Conservation (phyloP, 345 rosid species). For the Euphorbia tirucalli region DNA sequence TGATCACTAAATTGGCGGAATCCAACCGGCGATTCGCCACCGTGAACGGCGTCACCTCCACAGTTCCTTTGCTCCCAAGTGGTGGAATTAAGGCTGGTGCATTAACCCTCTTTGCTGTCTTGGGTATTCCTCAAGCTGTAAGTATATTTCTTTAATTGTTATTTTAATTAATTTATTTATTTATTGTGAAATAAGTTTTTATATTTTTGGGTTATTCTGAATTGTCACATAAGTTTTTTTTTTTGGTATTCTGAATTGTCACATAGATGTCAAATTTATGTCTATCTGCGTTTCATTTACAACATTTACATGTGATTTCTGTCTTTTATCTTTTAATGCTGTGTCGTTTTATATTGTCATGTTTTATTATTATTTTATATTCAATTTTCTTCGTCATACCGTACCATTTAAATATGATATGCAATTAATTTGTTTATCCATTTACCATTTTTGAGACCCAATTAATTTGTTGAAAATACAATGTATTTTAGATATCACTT, state of each 20-base stretch:
- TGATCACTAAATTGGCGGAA: slow-evolving; percentile 62
- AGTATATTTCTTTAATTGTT: slow-evolving; percentile 16
- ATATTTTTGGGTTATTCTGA: neutral
- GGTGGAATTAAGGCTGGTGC: slow-evolving; percentile 50
- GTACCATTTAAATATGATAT: neutral
- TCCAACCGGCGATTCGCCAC: slow-evolving; percentile 30
- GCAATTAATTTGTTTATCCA: too few species aligned
- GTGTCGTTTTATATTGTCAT: neutral
- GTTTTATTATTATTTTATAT: too few species aligned
- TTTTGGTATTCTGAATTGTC: neutral
- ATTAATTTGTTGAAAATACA: too few species aligned
- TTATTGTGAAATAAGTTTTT: too few species aligned
- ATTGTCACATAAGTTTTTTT: neutral
- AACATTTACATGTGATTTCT: slow-evolving; percentile 1
- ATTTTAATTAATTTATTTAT: neutral
- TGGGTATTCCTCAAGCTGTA: slow-evolving; percentile 84
- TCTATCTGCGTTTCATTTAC: neutral
- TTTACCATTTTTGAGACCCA: too few species aligned
- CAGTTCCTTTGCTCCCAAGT: slow-evolving; percentile 35
- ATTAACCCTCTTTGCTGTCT: slow-evolving; percentile 53
- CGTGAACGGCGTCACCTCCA: neutral
- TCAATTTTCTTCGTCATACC: neutral
- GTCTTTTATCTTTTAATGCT: neutral
- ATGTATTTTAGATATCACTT: neutral
- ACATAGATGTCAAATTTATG: neutral